These are phyloP conservation scores for Vigna unguiculata DNA, from an alignment of 306 rosid genomes.

Conservation along the genomic window DNA sequence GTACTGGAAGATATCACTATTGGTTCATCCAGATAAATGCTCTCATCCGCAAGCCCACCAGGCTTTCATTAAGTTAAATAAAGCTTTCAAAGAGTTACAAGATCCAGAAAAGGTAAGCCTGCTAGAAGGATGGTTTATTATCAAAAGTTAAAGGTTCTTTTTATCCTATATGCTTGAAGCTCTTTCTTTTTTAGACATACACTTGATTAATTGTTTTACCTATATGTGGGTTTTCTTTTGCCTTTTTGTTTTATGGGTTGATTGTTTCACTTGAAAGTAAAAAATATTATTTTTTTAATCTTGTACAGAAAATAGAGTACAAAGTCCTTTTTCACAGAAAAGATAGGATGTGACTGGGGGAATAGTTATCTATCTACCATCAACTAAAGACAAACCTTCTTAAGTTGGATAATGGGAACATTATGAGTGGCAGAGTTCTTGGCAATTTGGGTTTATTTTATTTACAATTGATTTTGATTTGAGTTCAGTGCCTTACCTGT, in stretches of 20 bases:
- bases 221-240: slow-evolving; percentile 1
- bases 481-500: not conserved
- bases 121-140: slow-evolving; percentile 32
- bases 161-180: slow-evolving; percentile 21
- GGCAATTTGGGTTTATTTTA: not conserved
- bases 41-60: slow-evolving; percentile 94
- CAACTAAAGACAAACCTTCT: too few species aligned
- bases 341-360: not conserved
- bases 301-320: not conserved
- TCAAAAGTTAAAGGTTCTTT: slow-evolving; percentile 29
- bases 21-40: slow-evolving; percentile 99
- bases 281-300: not conserved
- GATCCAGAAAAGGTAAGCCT: slow-evolving; percentile 81
- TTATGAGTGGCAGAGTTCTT: too few species aligned
- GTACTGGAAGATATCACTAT: slow-evolving; percentile 95
- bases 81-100: slow-evolving; percentile 89
- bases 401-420: too few species aligned
- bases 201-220: slow-evolving; percentile 17
- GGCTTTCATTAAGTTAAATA: slow-evolving; percentile 89
- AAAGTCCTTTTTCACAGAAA: not conserved
- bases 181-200: slow-evolving; percentile 10
- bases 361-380: not conserved
- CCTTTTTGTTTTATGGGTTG: not conserved
- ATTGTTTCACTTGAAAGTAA: not conserved
- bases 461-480: not conserved